Evolutionary conservation across 176 grass and related monocot species (phyloP).

Genomic region (Avena sativa): DNA sequence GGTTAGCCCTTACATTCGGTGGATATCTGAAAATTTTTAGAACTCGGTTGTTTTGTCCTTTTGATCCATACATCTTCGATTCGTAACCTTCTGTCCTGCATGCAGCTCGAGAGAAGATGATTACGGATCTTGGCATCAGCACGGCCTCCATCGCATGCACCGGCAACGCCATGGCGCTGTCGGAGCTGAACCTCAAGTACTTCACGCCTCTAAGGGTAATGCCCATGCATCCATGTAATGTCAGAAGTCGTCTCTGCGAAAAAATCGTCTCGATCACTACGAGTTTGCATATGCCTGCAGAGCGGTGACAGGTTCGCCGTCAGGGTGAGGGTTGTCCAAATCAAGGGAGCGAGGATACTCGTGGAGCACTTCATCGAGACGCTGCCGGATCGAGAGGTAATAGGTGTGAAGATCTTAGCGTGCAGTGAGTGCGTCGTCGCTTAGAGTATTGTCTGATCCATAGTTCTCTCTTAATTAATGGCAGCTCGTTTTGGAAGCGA

Average conservation of each 20-base stretch:
- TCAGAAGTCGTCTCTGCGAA: background rate
- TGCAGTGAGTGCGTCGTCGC: background rate
- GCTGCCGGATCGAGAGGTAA: constrained; percentile 61
- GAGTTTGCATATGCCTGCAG: constrained; percentile 25
- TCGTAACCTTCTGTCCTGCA: background rate
- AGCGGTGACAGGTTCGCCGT: constrained; percentile 53
- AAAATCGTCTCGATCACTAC: too few relatives aligned
- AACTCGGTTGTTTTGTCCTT: background rate
- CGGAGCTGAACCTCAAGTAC: constrained; percentile 59
- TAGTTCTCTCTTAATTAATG: background rate
- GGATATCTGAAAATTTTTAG: background rate
- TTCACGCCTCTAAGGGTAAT: constrained; percentile 48
- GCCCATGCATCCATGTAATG: too few relatives aligned
- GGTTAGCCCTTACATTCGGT: background rate
- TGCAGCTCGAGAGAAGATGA: constrained; percentile 60
- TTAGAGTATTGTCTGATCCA: background rate
- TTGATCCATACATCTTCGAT: background rate
- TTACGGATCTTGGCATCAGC: constrained; percentile 44
- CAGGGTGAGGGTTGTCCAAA: constrained; percentile 44
- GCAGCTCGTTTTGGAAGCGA: constrained; percentile 75
- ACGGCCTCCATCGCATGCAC: constrained; percentile 38
- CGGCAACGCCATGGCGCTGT: constrained; percentile 58
- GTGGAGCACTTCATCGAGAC: constrained; percentile 61
- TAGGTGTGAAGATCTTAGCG: background rate
- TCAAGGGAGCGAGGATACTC: constrained; percentile 54